Evolutionary conservation across 495 filamentous ascomycete genomes (phyloP).

Genomic region (Hyaloscypha bicolor): DNA sequence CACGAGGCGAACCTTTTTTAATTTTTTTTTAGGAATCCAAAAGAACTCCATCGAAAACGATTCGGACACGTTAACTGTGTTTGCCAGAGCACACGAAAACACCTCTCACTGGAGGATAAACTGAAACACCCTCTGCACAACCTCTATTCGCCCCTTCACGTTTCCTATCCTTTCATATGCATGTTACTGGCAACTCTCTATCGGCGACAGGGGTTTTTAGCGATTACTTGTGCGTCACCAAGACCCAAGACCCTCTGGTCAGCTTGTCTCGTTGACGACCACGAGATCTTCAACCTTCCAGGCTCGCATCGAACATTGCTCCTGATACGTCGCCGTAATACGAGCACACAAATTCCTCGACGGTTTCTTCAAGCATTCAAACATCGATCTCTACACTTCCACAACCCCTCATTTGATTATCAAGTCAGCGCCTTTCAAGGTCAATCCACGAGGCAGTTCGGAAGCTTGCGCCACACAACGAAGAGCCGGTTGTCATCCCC

Average conservation of each 20-base stretch:
- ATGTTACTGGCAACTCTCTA: background rate
- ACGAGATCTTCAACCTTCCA: constrained; percentile 4
- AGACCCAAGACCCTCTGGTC: background rate
- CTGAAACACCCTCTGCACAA: constrained; percentile 1
- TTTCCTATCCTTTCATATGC: background rate
- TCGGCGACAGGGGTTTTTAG: constrained; percentile 1
- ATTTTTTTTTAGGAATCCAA: background rate
- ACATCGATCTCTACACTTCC: background rate
- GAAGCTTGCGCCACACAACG: constrained; percentile 22
- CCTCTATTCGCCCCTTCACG: constrained; percentile 5
- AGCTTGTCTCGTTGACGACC: background rate
- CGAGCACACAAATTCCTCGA: background rate
- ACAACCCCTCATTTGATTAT: constrained; percentile 18
- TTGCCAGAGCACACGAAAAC: background rate
- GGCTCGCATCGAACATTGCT: background rate
- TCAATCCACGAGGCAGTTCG: constrained; percentile 15
- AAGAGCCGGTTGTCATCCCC: constrained; percentile 11
- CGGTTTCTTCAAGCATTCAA: background rate
- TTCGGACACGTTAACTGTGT: background rate
- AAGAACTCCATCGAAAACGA: constrained; percentile 4
- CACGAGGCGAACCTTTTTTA: background rate
- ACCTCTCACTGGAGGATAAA: background rate
- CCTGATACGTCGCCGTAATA: background rate
- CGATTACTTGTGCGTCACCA: constrained; percentile 13
- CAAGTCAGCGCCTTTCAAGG: constrained; percentile 2